Base-by-base conservation (phyloP, 164 flowering plant species). In the Nymphaea thermarum region DNA sequence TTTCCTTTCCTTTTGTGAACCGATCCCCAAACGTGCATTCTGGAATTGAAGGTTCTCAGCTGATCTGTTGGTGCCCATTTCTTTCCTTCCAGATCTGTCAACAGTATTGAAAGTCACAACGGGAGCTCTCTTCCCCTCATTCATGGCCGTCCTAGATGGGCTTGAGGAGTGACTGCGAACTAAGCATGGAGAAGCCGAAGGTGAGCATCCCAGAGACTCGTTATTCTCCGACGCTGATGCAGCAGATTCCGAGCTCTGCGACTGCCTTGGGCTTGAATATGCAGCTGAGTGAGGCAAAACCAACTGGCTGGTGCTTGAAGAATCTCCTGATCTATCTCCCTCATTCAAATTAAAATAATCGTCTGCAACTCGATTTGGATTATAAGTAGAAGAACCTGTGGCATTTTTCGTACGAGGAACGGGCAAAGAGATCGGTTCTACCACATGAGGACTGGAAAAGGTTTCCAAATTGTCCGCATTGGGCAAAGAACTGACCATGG, bases 231-330 rank as follows among this genome's bases (percentile, higher is more conserved):
- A 25, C 36, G 36, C 97, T 25, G 98, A 93, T 14, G 87, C 93
- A 7, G 78, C 96, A 3, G 94, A 93, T 70, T 86, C 94, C 0
- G 94, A 85, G 70, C 94, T 90, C 15, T 68, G 83, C 0, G 96
- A 86, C 43, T 68, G 71, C 79, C 96, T 80, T 4, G 87, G 83
- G 72, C 93, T 90, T 64, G 42, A 41, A 17, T 17, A 62, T 17
- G 42, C 64, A 17, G 10, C 64, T 17, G 64, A 62, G 42, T 12
- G 64, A 17, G 64, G 64, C 3, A 41, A 62, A 62, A 10, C 64
- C 64, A 62, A 11, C 11, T 62, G 42, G 3, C 42, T 62, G 3
- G 64, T 17, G 42, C 42, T 10, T 8, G 17, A 8, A 17, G 42
- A 8, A 17, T 62, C 64, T 6, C 64, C 64, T 62, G 64, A 62